Base-by-base conservation (phyloP, 2,329 filamentous ascomycete genomes). In the Xylaria sp. region DNA sequence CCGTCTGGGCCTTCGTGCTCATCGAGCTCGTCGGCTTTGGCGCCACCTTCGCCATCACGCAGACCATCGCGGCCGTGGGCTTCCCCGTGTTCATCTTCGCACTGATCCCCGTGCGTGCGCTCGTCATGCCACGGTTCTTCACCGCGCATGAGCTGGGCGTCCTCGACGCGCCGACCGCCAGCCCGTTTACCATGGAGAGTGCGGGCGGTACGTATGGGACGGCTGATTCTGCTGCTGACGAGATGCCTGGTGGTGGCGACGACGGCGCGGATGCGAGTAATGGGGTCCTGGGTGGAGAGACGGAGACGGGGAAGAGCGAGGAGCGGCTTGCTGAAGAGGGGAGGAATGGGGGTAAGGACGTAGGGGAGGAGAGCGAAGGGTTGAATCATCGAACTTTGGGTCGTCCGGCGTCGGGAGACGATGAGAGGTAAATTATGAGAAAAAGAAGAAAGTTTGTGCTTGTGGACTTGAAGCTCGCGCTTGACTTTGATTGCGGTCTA, bases 51-150 rank as follows among this genome's bases (percentile, higher is more conserved):
- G 92, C 92, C 68, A 92, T 94, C 75, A 94, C 92, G 0, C 90
- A 95, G 81, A 94, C 92, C 0, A 91, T 94, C 59, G 92, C 92
- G 2, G 92, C 92, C 2, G 92, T 95, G 12, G 92, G 92, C 0
- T 95, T 94, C 73, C 92, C 92, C 9, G 85, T 93, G 42, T 87
- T 93, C 71, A 93, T 94, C 75, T 80, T 93, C 57, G 79, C 88
- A 18, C 82, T 93, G 5, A 90, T 93, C 27, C 92, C 92, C 0
- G 80, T 90, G 1, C 85, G 92, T 9, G 87, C 90, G 1, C 82
- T 88, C 68, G 69, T 93, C 5, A 82, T 94, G 72, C 91, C 91
- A 0, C 81, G 81, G 40, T 84, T 87, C 77, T 90, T 93, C 72
- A 84, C 82, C 0, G 75, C 80, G 0, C 84, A 87, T 54, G 92